Conservation (phyloP, 2,329 filamentous ascomycete genomes). For the Talaromyces funiculosus region DNA sequence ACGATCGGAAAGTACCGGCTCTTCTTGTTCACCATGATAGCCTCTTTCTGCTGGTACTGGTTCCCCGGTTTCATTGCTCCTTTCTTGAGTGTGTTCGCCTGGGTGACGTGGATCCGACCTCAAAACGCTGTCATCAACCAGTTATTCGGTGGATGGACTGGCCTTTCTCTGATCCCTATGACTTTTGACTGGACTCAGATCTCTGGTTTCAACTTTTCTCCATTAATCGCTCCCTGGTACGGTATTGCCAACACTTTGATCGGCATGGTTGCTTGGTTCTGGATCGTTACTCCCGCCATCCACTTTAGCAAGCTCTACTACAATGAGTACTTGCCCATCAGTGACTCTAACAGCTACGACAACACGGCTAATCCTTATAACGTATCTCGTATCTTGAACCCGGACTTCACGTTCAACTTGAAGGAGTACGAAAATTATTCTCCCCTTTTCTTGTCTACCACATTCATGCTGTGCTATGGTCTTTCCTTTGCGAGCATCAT, state of each 20-base stretch:
- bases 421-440: conserved; percentile 62
- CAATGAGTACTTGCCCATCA: conserved; percentile 60
- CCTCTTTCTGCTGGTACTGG: conserved; percentile 61
- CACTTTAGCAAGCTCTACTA: conserved; percentile 65
- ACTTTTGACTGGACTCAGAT: conserved; percentile 75
- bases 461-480: conserved; percentile 65
- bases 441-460: conserved; percentile 58
- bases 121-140: conserved; percentile 65
- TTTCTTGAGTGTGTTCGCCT: conserved; percentile 64
- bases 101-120: conserved; percentile 66
- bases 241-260: conserved; percentile 68
- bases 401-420: conserved; percentile 58
- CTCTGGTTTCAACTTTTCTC: conserved; percentile 62
- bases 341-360: conserved; percentile 64
- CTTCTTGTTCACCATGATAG: conserved; percentile 55
- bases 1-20: conserved; percentile 60
- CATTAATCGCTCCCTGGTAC: conserved; percentile 66
- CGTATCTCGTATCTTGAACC: conserved; percentile 57
- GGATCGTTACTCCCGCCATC: conserved; percentile 54
- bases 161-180: conserved; percentile 62
- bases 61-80: conserved; percentile 65
- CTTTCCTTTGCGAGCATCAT: conserved; percentile 67
- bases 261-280: conserved; percentile 60
- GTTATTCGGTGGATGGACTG: conserved; percentile 64
- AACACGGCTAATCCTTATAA: conserved; percentile 63